These are phyloP conservation scores for Lecanicillium sp. DNA, from an alignment of 2,329 filamentous ascomycete species.

Conservation along the genomic window DNA sequence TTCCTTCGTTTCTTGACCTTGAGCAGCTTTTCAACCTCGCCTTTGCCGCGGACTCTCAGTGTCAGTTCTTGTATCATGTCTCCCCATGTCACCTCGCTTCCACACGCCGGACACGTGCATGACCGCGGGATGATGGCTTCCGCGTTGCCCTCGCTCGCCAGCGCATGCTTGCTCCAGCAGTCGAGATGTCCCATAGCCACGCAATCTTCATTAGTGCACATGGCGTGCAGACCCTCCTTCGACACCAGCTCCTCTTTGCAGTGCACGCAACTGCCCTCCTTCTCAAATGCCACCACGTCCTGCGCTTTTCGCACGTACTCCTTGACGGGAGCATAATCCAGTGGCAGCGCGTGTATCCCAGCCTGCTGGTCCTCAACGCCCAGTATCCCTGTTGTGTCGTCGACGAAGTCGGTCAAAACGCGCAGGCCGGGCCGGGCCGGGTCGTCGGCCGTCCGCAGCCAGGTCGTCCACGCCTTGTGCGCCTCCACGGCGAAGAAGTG, in stretches of 20 bases:
- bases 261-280: slow-evolving; percentile 48
- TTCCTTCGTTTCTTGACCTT: slow-evolving; percentile 40
- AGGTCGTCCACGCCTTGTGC: slow-evolving; percentile 60
- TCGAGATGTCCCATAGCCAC: slow-evolving; percentile 53
- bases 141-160: slow-evolving; percentile 28
- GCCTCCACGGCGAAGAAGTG: slow-evolving; percentile 73
- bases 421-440: slow-evolving; percentile 41
- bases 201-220: slow-evolving; percentile 49
- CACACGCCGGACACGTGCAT: slow-evolving; percentile 68
- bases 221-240: slow-evolving; percentile 46
- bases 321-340: slow-evolving; percentile 50
- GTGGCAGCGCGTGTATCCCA: slow-evolving; percentile 47
- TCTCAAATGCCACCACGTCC: slow-evolving; percentile 49
- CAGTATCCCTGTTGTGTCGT: slow-evolving; percentile 4
- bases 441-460: slow-evolving; percentile 43
- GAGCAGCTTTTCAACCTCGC: slow-evolving; percentile 64
- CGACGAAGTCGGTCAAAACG: slow-evolving; percentile 51
- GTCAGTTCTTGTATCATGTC: slow-evolving; percentile 79
- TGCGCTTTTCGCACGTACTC: slow-evolving; percentile 50
- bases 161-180: slow-evolving; percentile 52
- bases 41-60: slow-evolving; percentile 62
- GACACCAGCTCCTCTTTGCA: slow-evolving; percentile 42
- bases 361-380: slow-evolving; percentile 15
- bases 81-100: slow-evolving; percentile 58
- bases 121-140: slow-evolving; percentile 56